phyloP scores from a whole-genome alignment of 2,329 filamentous ascomycete genomes.

The Aspergillus candidus region DNA sequence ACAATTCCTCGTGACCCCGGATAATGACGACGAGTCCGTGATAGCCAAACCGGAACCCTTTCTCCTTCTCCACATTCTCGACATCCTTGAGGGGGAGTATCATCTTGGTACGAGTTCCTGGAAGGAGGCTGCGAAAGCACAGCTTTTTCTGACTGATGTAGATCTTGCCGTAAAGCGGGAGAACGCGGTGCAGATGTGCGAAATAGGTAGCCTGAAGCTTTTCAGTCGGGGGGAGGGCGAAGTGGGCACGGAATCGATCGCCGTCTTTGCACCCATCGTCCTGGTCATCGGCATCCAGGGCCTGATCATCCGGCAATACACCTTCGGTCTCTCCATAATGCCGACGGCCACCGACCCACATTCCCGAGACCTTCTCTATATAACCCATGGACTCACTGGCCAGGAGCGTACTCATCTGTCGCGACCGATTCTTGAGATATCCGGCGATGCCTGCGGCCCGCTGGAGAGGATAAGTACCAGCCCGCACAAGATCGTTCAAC shows the following conservation, averaged over 20 bases:
- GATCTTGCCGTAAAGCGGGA: slow-evolving; percentile 92
- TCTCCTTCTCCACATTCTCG: slow-evolving; percentile 90
- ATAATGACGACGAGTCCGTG: slow-evolving; percentile 89
- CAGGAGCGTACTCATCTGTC: slow-evolving; percentile 73
- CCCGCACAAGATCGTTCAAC: slow-evolving; percentile 54
- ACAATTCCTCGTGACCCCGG: slow-evolving; percentile 87
- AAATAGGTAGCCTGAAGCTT: slow-evolving; percentile 84
- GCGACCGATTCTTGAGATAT: slow-evolving; percentile 72
- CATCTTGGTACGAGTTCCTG: slow-evolving; percentile 84
- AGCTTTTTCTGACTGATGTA: slow-evolving; percentile 85
- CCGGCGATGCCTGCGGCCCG: slow-evolving; percentile 76
- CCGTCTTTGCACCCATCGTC: slow-evolving; percentile 50
- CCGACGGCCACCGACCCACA: slow-evolving; percentile 86
- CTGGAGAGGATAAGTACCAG: slow-evolving; percentile 71
- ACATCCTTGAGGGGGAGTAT: slow-evolving; percentile 87
- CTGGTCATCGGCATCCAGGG: slow-evolving; percentile 51
- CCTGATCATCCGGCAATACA: slow-evolving; percentile 59
- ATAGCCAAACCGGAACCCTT: slow-evolving; percentile 87
- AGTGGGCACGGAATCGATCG: slow-evolving; percentile 76
- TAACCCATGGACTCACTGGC: slow-evolving; percentile 94
- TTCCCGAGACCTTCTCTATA: slow-evolving; percentile 91
- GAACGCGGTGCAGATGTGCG: slow-evolving; percentile 79
- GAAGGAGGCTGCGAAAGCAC: slow-evolving; percentile 87
- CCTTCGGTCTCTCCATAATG: slow-evolving; percentile 75
- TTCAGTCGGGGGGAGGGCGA: slow-evolving; percentile 78